Evolutionary conservation across 805 yeast genomes (phyloP).

Genomic region (Lipomyces sp.): DNA sequence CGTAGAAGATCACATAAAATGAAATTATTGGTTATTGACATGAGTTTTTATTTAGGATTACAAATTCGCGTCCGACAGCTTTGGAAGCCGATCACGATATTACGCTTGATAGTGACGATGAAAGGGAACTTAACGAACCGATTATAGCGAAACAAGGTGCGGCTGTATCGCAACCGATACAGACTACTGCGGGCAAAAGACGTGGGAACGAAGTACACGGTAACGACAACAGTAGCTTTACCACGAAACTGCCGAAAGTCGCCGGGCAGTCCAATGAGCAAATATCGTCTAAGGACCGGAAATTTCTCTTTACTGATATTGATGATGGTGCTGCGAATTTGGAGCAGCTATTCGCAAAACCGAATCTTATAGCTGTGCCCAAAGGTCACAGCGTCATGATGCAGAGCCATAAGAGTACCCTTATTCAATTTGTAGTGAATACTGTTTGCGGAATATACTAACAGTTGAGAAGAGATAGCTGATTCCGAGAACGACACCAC

Average conservation of each 20-base stretch:
- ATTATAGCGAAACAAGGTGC: not conserved
- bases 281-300: not conserved
- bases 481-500: not conserved
- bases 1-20: not conserved
- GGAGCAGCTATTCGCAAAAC: not conserved
- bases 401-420: not conserved
- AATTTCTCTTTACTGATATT: not conserved
- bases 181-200: not conserved
- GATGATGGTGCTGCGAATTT: not conserved
- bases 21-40: not conserved
- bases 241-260: not conserved
- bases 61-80: not conserved
- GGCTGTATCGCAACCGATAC: not conserved
- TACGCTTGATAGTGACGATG: conserved; percentile 20
- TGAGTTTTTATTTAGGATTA: not conserved
- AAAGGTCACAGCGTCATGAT: not conserved
- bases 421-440: not conserved
- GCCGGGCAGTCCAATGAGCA: not conserved
- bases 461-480: not conserved
- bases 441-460: not conserved
- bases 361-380: not conserved
- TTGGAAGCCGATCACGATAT: conserved; percentile 8
- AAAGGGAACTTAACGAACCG: conserved; percentile 14
- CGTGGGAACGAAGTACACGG: not conserved
- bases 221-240: not conserved